These are phyloP conservation scores for Tetraselmis chui DNA, from an alignment of 139 green algal genomes.

Conservation along the genomic window DNA sequence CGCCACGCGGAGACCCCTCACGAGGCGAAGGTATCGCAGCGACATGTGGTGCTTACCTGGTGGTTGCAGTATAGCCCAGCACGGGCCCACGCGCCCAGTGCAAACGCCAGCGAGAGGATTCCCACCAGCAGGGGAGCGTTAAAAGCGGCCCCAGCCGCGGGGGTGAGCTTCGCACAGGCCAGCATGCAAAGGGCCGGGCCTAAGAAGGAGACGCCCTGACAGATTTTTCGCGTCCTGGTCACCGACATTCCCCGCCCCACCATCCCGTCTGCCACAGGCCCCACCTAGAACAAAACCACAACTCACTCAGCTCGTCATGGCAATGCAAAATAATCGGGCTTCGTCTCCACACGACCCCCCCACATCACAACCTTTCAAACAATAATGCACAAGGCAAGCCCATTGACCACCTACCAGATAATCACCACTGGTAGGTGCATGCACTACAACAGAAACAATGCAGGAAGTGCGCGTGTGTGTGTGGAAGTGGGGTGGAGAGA, in stretches of 20 bases:
- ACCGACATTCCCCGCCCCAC: slow-evolving; percentile 58
- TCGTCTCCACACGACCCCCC: no score
- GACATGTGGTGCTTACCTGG: slow-evolving; percentile 24
- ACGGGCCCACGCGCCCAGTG: slow-evolving; percentile 48
- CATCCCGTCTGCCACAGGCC: slow-evolving; percentile 84
- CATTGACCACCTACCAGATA: no score
- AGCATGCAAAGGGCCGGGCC: slow-evolving; percentile 64
- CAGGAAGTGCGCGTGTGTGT: no score
- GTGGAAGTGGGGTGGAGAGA: no score
- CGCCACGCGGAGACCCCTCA: no score
- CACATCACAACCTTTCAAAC: no score
- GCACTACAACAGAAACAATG: no score
- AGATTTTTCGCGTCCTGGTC: slow-evolving; percentile 80
- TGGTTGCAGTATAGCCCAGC: slow-evolving; percentile 82
- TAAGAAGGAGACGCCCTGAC: slow-evolving; percentile 42
- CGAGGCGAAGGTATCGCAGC: not conserved
- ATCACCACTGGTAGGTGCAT: no score
- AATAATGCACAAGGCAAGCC: no score
- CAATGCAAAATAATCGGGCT: no score
- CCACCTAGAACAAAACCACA: no score
- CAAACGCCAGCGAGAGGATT: slow-evolving; percentile 52
- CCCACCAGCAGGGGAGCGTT: slow-evolving; percentile 19
- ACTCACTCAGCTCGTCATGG: no score
- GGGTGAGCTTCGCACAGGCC: slow-evolving; percentile 35
- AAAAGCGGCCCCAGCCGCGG: slow-evolving; percentile 1